Conservation (phyloP, 2,329 filamentous ascomycete genomes). For the Hymenoscyphus albidus region DNA sequence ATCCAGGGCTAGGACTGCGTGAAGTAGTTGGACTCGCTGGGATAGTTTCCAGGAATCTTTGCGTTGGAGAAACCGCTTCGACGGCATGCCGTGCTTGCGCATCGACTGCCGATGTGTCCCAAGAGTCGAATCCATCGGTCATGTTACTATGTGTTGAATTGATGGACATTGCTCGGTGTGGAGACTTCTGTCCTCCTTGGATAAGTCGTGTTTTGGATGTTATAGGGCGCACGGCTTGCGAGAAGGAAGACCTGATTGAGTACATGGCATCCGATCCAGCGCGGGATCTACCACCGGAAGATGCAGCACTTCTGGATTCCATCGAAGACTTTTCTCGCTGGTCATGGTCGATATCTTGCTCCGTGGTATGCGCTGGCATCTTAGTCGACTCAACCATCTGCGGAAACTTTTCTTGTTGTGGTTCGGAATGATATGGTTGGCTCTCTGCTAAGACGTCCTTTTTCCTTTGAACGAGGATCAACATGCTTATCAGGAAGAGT, state of each 20-base stretch:
- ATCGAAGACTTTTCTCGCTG: slow-evolving; percentile 20
- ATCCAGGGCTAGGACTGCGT: slow-evolving; percentile 61
- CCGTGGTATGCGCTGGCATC: slow-evolving; percentile 17
- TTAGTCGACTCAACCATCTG: slow-evolving; percentile 23
- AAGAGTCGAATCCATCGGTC: slow-evolving; percentile 68
- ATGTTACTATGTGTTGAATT: slow-evolving; percentile 39
- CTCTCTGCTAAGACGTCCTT: slow-evolving; percentile 31
- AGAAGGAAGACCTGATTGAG: slow-evolving; percentile 48
- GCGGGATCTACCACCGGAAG: slow-evolving; percentile 44
- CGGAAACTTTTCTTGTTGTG: slow-evolving; percentile 19
- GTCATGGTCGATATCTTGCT: slow-evolving; percentile 17
- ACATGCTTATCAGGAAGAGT: slow-evolving; percentile 30
- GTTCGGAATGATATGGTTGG: slow-evolving; percentile 25
- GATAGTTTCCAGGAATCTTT: slow-evolving; percentile 63
- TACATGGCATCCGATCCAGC: slow-evolving; percentile 45
- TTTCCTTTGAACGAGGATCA: slow-evolving; percentile 25
- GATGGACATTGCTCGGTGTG: slow-evolving; percentile 44
- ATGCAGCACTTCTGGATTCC: slow-evolving; percentile 29
- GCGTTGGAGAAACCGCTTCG: slow-evolving; percentile 39
- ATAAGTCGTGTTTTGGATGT: slow-evolving; percentile 55
- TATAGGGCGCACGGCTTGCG: slow-evolving; percentile 49
- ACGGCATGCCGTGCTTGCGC: slow-evolving; percentile 57
- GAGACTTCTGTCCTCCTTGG: slow-evolving; percentile 38
- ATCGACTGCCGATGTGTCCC: slow-evolving; percentile 69
- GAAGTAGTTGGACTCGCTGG: slow-evolving; percentile 62